Percentiles rank a stretch among this genome's conserved stretches.
phyloP scores from a whole-genome alignment of 495 filamentous ascomycete genomes.

The Talaromyces adpressus region DNA sequence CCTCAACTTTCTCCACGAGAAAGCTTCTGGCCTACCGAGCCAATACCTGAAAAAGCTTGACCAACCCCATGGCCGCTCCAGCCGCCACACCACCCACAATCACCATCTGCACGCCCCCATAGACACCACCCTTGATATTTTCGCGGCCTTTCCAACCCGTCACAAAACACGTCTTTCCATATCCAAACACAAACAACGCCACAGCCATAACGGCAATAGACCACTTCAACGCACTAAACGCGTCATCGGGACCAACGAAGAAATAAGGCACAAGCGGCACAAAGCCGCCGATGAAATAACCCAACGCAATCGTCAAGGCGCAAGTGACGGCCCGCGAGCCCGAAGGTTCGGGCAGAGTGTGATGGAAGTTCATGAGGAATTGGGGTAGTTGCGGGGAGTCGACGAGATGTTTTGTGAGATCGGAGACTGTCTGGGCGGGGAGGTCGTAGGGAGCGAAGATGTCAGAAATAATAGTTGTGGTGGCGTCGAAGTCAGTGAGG shows the following conservation, averaged over 20 bases:
- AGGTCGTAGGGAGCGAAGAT: constrained; percentile 51
- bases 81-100: constrained; percentile 59
- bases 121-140: constrained; percentile 33
- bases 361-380: constrained; percentile 54
- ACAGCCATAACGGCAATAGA: constrained; percentile 64
- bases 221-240: constrained; percentile 55
- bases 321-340: constrained; percentile 50
- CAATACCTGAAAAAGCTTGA: constrained; percentile 46
- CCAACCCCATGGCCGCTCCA: constrained; percentile 56
- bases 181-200: constrained; percentile 67
- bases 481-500: constrained; percentile 26
- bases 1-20: not conserved
- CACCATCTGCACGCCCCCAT: constrained; percentile 57
- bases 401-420: constrained; percentile 41
- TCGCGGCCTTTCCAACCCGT: constrained; percentile 27
- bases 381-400: constrained; percentile 40
- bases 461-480: constrained; percentile 33
- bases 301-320: constrained; percentile 57
- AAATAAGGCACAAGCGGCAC: constrained; percentile 73
- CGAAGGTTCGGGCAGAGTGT: constrained; percentile 44
- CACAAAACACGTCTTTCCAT: constrained; percentile 57
- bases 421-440: constrained; percentile 35
- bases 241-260: constrained; percentile 50
- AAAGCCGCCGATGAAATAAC: constrained; percentile 69
- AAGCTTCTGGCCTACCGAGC: constrained; percentile 11